Percentiles rank a stretch among this genome's conserved stretches.
phyloP scores from a whole-genome alignment of 2,329 filamentous ascomycete genomes.

The Plenodomus biglobosus region DNA sequence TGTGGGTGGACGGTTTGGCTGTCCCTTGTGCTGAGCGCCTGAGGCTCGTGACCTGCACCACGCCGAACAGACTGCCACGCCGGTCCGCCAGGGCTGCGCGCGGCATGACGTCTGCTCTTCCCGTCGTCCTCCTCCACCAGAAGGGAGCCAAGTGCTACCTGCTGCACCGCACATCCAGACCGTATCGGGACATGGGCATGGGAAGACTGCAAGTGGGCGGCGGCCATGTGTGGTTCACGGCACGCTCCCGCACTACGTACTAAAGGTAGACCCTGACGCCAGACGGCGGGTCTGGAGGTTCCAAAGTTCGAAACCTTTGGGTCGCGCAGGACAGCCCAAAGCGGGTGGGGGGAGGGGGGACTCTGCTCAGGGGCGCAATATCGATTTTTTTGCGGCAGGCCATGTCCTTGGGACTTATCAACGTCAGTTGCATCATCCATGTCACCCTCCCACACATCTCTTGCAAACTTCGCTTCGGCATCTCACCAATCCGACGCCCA shows the following conservation, averaged over 20 bases:
- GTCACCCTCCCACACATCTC: too few species aligned
- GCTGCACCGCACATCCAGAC: too few species aligned
- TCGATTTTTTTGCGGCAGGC: neutral
- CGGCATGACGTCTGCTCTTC: constrained; percentile 6
- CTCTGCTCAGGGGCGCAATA: constrained; percentile 17
- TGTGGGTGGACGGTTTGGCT: too few species aligned
- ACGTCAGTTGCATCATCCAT: neutral
- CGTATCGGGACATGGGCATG: constrained; percentile 12
- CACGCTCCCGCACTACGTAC: constrained; percentile 35
- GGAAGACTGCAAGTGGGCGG: constrained; percentile 23
- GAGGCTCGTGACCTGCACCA: neutral
- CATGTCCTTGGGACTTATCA: neutral
- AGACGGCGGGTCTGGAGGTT: constrained; percentile 5
- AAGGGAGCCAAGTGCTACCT: neutral
- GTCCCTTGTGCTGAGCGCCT: too few species aligned
- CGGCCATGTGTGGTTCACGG: constrained; percentile 14
- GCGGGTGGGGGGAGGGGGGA: constrained; percentile 11
- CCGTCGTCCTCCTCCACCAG: too few species aligned
- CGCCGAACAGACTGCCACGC: too few species aligned
- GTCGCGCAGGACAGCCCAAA: constrained; percentile 24
- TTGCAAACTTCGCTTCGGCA: too few species aligned
- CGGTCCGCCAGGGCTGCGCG: neutral
- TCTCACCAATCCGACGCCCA: too few species aligned
- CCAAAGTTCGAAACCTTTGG: constrained; percentile 3
- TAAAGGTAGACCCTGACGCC: constrained; percentile 25